Evolutionary conservation across 1,139 yeast species (phyloP).

Genomic region (Blastobotrys proliferans): DNA sequence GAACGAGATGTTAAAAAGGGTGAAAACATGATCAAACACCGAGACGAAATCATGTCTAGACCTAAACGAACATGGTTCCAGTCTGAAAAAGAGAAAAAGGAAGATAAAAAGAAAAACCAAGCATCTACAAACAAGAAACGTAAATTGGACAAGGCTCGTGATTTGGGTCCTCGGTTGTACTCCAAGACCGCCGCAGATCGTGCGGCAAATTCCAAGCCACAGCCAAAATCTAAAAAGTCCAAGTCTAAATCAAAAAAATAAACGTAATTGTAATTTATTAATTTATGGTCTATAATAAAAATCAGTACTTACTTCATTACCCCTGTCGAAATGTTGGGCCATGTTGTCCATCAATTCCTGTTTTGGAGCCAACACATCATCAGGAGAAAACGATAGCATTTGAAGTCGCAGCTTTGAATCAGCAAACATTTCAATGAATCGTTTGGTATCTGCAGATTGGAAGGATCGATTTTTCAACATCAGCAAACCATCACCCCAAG

Average conservation of each 20-base stretch:
- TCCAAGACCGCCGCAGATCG: constrained; percentile 33
- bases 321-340: constrained; percentile 11
- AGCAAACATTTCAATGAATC: constrained; percentile 53
- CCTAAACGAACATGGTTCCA: constrained; percentile 98
- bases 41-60: constrained; percentile 77
- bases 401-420: constrained; percentile 65
- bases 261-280: neutral
- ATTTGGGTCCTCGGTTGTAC: constrained; percentile 22
- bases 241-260: constrained; percentile 63
- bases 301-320: constrained; percentile 24
- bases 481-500: constrained; percentile 79
- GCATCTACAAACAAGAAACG: constrained; percentile 56
- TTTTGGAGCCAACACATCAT: constrained; percentile 25
- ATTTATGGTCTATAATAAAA: constrained; percentile 24
- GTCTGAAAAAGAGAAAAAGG: constrained; percentile 63
- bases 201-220: constrained; percentile 16
- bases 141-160: constrained; percentile 49
- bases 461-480: constrained; percentile 45
- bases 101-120: constrained; percentile 57
- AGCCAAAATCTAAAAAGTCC: constrained; percentile 35
- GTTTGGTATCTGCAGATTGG: constrained; percentile 55
- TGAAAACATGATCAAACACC: constrained; percentile 73
- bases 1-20: constrained; percentile 90
- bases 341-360: constrained; percentile 11
- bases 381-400: constrained; percentile 50